Percentiles rank a stretch among this genome's conserved stretches.
phyloP scores from a whole-genome alignment of 208 protist species.

The Trypanosoma cruzi region DNA sequence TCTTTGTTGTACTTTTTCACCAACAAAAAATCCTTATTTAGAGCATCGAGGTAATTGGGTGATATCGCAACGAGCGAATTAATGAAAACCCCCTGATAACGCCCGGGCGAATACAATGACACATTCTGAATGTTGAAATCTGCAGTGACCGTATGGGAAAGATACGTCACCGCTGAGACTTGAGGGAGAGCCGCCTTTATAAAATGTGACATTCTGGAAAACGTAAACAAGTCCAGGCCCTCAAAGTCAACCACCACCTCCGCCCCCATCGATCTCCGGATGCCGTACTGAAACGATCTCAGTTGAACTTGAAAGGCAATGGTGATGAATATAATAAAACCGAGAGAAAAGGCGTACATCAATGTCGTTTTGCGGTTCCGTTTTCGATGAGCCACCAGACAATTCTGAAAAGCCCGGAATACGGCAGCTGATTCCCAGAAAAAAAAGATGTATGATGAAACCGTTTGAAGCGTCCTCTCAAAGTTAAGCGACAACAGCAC shows the following conservation, averaged over 20 bases:
- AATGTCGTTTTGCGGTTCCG: constrained; percentile 96
- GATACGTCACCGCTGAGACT: constrained; percentile 9
- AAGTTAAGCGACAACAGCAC: constrained; percentile 92
- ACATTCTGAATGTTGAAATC: constrained; percentile 4
- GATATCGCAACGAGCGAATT: constrained; percentile 29
- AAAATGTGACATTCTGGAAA: constrained; percentile 9
- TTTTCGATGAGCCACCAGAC: constrained; percentile 86
- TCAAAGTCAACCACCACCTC: constrained; percentile 31
- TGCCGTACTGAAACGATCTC: constrained; percentile 35
- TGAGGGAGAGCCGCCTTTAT: neutral
- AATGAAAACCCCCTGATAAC: constrained; percentile 23
- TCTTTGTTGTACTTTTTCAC: constrained; percentile 24
- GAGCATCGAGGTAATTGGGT: constrained; percentile 69
- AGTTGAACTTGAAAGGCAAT: constrained; percentile 88
- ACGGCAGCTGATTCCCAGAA: constrained; percentile 91
- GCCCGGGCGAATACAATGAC: constrained; percentile 35
- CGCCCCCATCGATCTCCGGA: constrained; percentile 30
- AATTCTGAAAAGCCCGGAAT: constrained; percentile 84
- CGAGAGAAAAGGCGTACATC: constrained; percentile 94
- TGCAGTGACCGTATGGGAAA: neutral
- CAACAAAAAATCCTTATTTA: constrained; percentile 35
- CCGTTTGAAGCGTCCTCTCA: constrained; percentile 70
- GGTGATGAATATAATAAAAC: constrained; percentile 95
- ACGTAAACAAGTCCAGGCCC: neutral
- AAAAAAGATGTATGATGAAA: constrained; percentile 61